Evolutionary conservation across 208 protist genomes (phyloP), one percentile per base, ranked within the genome.

Genomic region (Wallacemonas sp.): DNA sequence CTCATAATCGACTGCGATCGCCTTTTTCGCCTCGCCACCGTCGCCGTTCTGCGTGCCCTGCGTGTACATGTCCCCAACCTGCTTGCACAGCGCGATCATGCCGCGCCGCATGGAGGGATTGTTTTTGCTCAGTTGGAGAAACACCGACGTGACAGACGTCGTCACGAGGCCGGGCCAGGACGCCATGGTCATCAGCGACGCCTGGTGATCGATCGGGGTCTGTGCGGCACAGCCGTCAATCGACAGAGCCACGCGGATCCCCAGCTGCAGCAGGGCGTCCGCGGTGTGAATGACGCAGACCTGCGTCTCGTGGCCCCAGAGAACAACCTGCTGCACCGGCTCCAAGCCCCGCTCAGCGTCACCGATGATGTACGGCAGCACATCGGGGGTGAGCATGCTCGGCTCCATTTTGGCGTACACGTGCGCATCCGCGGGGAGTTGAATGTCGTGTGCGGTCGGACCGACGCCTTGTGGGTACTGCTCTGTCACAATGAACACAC

Each of bases 251-350:
- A 55, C 57, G 34, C 78, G 71, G 23, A 87, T 84, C 2, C 78
- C 78, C n/a, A 58, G 49, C n/a, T 72, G 44, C 19, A 92, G 57
- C 6, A 94, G 66, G 23, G 71, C 88, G 17, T 85, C 76, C 21
- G 75, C 75, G 9, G 85, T 90, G 47, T 88, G 77, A 39, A 89
- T 14, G 16, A 94, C 23, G 55, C 88, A 94, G 21, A 87, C 85
- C 34, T 90, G 78, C 29, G 85, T 85, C 64, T 94, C 88, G 46
- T 78, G 65, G 23, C 88, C 88, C 74, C 78, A 90, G 24, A 94
- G 66, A 30, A 94, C 71, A 0, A 70, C 83, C 69, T 93, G 85
- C 61, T 87, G 71, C 68, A 91, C 85, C 17, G 80, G 74, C 6
- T 64, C 55, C 12, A 83, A 58, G 38, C 78, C 73, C 0, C 46